phyloP scores from a whole-genome alignment of 2,329 filamentous ascomycete species.

The Dactylellina cionopaga region DNA sequence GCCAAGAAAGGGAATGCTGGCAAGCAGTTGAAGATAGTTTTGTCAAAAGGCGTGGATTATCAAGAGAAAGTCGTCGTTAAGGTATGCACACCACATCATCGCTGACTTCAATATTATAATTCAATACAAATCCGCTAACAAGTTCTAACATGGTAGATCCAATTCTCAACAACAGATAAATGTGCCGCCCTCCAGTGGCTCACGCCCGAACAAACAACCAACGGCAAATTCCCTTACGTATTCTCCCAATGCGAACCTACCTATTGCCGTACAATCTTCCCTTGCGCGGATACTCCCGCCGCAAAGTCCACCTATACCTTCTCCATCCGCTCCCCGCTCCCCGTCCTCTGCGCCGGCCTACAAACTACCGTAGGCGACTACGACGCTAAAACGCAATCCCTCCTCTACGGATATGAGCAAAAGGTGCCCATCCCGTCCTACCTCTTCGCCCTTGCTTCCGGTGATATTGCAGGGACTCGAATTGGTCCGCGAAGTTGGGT shows the following conservation, averaged over 20 bases:
- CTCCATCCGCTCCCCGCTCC: conserved; percentile 83
- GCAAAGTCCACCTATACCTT: conserved; percentile 96
- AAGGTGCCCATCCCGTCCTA: conserved; percentile 93
- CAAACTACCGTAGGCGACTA: conserved; percentile 60
- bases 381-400: conserved; percentile 58
- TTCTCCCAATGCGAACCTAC: conserved; percentile 98
- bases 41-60: conserved; percentile 66
- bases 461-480: conserved; percentile 84
- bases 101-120: no score
- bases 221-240: conserved; percentile 96
- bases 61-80: conserved; percentile 27
- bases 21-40: conserved; percentile 73
- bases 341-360: conserved; percentile 91
- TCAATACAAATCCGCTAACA: no score
- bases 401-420: conserved; percentile 86
- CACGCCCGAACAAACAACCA: conserved; percentile 89
- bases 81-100: conserved; percentile 9
- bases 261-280: conserved; percentile 90
- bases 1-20: conserved; percentile 66
- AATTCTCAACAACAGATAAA: conserved; percentile 81
- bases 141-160: conserved; percentile 72
- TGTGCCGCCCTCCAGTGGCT: conserved; percentile 97
- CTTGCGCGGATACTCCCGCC: conserved; percentile 96
- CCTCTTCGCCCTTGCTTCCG: conserved; percentile 88
- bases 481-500: conserved; percentile 88